Percentiles rank a stretch among this genome's conserved stretches.
Conservation (phyloP, 2,329 filamentous ascomycete species). For the Knufia petricola region DNA sequence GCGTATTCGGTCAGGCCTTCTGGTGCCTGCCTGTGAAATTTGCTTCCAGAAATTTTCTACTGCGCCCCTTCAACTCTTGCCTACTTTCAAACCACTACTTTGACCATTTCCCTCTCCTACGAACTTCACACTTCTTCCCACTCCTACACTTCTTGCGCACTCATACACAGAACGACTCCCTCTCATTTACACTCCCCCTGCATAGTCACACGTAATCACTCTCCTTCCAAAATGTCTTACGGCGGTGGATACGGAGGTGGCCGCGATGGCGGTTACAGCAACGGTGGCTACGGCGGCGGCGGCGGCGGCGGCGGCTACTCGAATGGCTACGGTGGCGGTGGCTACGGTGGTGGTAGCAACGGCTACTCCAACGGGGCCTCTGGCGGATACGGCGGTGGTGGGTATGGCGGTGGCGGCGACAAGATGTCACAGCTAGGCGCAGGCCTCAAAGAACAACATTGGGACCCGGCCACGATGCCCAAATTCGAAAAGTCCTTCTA, state of each 20-base stretch:
- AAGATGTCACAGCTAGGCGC: slow-evolving; percentile 88
- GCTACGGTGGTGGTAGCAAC: slow-evolving; percentile 26
- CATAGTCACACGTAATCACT: slow-evolving; percentile 15
- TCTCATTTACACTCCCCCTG: slow-evolving; percentile 6
- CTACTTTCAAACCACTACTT: slow-evolving; percentile 10
- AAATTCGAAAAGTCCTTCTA: slow-evolving; percentile 99
- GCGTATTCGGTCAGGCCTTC: background rate
- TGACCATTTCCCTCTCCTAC: slow-evolving; percentile 12
- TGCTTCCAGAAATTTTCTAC: slow-evolving; percentile 7
- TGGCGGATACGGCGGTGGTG: slow-evolving; percentile 35
- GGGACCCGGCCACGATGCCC: slow-evolving; percentile 70
- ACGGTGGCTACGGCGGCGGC: slow-evolving; percentile 26
- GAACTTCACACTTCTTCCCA: slow-evolving; percentile 1
- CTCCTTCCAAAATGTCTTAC: slow-evolving; percentile 57
- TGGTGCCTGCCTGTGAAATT: background rate
- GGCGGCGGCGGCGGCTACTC: slow-evolving; percentile 12
- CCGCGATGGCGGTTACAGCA: slow-evolving; percentile 45
- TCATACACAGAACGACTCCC: background rate
- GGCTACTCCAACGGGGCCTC: slow-evolving; percentile 43
- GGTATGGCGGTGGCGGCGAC: slow-evolving; percentile 66
- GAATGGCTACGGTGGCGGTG: slow-evolving; percentile 15
- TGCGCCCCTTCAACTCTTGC: slow-evolving; percentile 7
- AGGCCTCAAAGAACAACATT: slow-evolving; percentile 76
- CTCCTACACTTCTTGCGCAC: background rate
- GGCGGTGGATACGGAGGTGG: slow-evolving; percentile 44